Base-by-base conservation (phyloP, 164 flowering plant species). In the Vitis rupestris region DNA sequence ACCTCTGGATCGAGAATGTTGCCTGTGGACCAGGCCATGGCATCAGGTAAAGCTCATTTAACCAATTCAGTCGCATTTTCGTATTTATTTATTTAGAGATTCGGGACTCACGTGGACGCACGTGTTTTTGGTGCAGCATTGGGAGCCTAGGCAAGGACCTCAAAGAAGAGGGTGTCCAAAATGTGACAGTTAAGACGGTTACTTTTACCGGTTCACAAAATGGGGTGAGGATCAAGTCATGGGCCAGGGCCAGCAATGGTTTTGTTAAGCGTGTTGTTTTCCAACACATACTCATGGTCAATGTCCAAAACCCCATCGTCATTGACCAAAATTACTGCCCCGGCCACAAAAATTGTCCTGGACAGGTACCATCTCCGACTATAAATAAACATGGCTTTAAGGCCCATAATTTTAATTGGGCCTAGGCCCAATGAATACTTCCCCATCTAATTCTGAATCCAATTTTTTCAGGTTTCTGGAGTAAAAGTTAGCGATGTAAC, bases 251-350 rank as follows among this genome's bases (percentile, higher is more conserved):
- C 10, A 88, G 92, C 75, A 85, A 30, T 13, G 87, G 89, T 0
- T 90, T 88, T 65, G 96, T 83, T 1, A 76, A 47, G n/a, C 67
- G 76, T 8, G 84, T 89, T 9, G 30, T 75, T 4, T 92, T 84
- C 75, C 80, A 87, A 50, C 74, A 87, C 37, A 72, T 61, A 9
- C 17, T 67, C 8, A 88, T 90, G 90, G 57, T 15, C 0, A 75
- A 84, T 70, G 90, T 83, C 51, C 49, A 78, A 48, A 85, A 88
- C 59, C 97, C 94, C 50, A 87, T 92, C 9, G 56, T 90, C 8
- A 88, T 92, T 8, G 92, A 89, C 66, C 94, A 92, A 71, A 76
- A 84, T 58, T 90, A 90, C 73, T 92, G 97, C 64, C 95, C 95
- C 13, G 16, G 69, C 56, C 37, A 82, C 5, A 12, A 59, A 13